Percentiles rank a stretch among this genome's conserved stretches.
Conservation (phyloP, 2,329 filamentous ascomycete genomes). For the Aspergillus eucalypticola region DNA sequence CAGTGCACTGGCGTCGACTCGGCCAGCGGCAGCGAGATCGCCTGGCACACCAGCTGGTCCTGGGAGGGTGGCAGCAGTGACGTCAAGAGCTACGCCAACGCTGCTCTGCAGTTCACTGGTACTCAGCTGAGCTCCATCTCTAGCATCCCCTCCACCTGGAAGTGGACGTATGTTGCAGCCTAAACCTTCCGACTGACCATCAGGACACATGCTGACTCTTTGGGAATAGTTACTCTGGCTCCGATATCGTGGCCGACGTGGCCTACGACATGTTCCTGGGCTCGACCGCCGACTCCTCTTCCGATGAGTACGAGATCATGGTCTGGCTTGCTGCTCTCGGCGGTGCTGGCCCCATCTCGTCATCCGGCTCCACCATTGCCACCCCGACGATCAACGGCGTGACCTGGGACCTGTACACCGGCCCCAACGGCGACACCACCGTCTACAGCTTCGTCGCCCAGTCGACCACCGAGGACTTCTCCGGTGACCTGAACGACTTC, state of each 20-base stretch:
- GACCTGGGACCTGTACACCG: conserved; percentile 61
- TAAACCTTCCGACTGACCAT: background rate
- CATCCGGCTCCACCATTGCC: conserved; percentile 52
- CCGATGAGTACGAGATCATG: conserved; percentile 64
- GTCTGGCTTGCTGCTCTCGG: conserved; percentile 63
- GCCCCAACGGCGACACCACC: conserved; percentile 57
- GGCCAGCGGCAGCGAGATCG: conserved; percentile 36
- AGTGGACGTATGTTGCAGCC: conserved; percentile 40
- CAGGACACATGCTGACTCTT: conserved; percentile 5
- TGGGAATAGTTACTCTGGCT: conserved; percentile 48
- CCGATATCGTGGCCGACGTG: conserved; percentile 57
- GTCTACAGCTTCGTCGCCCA: conserved; percentile 63
- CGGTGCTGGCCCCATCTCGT: conserved; percentile 58
- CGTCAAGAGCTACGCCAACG: conserved; percentile 53
- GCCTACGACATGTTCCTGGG: conserved; percentile 63
- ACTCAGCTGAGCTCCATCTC: conserved; percentile 37
- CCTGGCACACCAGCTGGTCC: conserved; percentile 49
- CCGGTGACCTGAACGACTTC: conserved; percentile 60
- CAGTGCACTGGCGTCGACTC: conserved; percentile 49
- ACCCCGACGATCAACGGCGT: conserved; percentile 56
- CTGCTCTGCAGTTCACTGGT: conserved; percentile 40
- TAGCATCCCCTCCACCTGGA: conserved; percentile 48
- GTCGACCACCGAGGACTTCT: conserved; percentile 53
- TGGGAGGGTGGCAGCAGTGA: conserved; percentile 44
- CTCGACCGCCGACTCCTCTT: conserved; percentile 45